Evolutionary conservation across 1,139 yeast genomes (phyloP), one percentile per base, ranked within the genome.

Genomic region (Saccharomycopsis hybrid): DNA sequence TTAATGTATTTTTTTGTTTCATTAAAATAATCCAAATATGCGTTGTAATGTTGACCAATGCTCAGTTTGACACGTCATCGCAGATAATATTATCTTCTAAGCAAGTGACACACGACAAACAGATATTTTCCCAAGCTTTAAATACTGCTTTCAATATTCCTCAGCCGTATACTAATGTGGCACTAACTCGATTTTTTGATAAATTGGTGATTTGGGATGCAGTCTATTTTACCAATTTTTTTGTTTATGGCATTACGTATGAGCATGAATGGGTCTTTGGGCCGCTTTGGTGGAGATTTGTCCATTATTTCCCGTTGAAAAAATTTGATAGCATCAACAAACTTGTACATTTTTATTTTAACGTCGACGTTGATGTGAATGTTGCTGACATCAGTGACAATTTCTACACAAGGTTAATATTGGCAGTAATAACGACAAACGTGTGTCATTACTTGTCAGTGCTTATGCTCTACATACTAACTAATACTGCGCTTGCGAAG

Each of bases 241-340:
- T 85, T 38, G 62, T 67, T 24, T 66, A 76, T 30, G 79, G 74
- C 0, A 62, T 68, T 2, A 63, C 65, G 37, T 89, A 73, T 64
- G 97, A 92, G 63, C 96, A 92, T 63, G 95, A 88, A 66, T 85
- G 80, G 74, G 97, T 95, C 5, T 92, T 88, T 63, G 82, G 95
- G 40, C 85, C 87, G 4, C 64, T 79, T 3, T 89, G 96, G 95
- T 74, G 85, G 69, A 61, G 76, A 43, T 52, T 80, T 2, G 65
- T 87, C 27, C 64, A 67, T 44, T 52, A 44, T 8, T 60, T 39
- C n/a, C 44, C 54, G 13, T 33, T 50, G 27, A 13, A 45, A 2
- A 30, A 51, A 3, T 18, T 18, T 18, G 18, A 18, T 18, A 18
- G 18, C 18, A 18, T 18, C 18, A 18, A 18, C 18, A 18, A 18